Conservation (phyloP, 495 filamentous ascomycete genomes). For the Aspergillus olivimuriae region DNA sequence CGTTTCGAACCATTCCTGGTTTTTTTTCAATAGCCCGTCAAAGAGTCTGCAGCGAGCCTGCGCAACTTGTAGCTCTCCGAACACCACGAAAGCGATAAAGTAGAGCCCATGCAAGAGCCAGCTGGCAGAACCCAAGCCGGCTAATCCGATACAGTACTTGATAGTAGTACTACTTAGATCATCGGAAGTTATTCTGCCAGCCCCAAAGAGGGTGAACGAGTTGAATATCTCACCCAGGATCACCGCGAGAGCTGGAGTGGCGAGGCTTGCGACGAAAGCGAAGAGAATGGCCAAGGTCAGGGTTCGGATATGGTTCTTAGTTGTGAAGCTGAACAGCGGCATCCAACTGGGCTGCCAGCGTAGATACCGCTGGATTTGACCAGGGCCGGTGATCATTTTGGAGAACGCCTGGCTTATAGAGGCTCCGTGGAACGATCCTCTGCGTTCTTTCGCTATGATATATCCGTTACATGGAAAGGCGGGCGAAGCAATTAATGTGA, state of each 20-base stretch:
- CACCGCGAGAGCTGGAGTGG: conserved; percentile 59
- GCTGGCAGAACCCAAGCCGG: conserved; percentile 51
- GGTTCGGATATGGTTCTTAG: conserved; percentile 48
- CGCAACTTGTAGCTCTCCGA: conserved; percentile 75
- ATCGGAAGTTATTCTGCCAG: conserved; percentile 38
- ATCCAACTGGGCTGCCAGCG: conserved; percentile 30
- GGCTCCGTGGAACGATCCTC: not conserved
- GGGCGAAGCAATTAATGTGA: too few relatives aligned
- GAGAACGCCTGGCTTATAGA: not conserved
- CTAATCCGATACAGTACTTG: conserved; percentile 51
- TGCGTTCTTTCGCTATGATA: too few relatives aligned
- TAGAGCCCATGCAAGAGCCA: conserved; percentile 63
- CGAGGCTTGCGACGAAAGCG: conserved; percentile 54
- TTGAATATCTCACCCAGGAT: conserved; percentile 74
- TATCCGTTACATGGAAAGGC: too few relatives aligned
- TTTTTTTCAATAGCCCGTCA: conserved; percentile 56
- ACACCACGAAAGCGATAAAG: conserved; percentile 62
- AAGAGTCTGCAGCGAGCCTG: conserved; percentile 60
- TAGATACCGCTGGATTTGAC: not conserved
- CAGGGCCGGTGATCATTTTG: not conserved
- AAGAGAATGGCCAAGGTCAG: conserved; percentile 47
- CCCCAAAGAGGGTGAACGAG: conserved; percentile 59
- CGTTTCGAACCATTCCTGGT: conserved; percentile 79
- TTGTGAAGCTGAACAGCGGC: conserved; percentile 69
- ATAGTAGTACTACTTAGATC: conserved; percentile 51